A percentile compares a stretch with the other conserved stretches of the same genome.
These are phyloP conservation scores for Aspergillus ruber DNA, from an alignment of 2,329 filamentous ascomycete species.

Conservation along the genomic window DNA sequence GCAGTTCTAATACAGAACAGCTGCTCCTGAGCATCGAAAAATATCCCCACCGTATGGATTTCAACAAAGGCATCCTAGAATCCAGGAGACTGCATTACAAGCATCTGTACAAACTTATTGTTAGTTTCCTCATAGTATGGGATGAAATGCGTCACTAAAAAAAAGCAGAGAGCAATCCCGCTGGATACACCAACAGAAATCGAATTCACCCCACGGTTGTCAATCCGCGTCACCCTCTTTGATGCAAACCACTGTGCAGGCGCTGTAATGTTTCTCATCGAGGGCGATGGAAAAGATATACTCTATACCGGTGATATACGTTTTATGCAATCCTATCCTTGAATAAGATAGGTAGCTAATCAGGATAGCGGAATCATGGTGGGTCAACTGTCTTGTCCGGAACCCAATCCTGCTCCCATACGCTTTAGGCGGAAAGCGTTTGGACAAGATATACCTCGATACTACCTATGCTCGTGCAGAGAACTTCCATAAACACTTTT, in stretches of 20 bases:
- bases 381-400: slow-evolving; percentile 65
- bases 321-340: slow-evolving; percentile 29
- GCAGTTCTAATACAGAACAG: slow-evolving; percentile 20
- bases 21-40: slow-evolving; percentile 74
- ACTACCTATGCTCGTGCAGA: slow-evolving; percentile 64
- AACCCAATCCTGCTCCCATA: slow-evolving; percentile 73
- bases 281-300: slow-evolving; percentile 64
- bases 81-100: slow-evolving; percentile 67
- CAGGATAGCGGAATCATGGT: slow-evolving; percentile 65
- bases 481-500: slow-evolving; percentile 47
- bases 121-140: slow-evolving; percentile 22
- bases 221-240: slow-evolving; percentile 75
- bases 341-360: slow-evolving; percentile 4
- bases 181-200: slow-evolving; percentile 71
- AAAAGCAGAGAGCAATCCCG: slow-evolving; percentile 64
- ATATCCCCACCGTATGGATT: slow-evolving; percentile 73
- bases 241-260: slow-evolving; percentile 91
- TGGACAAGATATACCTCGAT: slow-evolving; percentile 84
- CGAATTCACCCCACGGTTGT: slow-evolving; percentile 61
- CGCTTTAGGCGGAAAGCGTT: slow-evolving; percentile 54
- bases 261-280: slow-evolving; percentile 87
- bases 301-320: slow-evolving; percentile 87
- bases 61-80: slow-evolving; percentile 70
- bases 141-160: background rate
- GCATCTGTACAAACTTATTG: slow-evolving; percentile 64